Evolutionary conservation across 352 stramenopile genomes (phyloP), one percentile per base, ranked within the genome.

Genomic region (Phytophthora pisi): DNA sequence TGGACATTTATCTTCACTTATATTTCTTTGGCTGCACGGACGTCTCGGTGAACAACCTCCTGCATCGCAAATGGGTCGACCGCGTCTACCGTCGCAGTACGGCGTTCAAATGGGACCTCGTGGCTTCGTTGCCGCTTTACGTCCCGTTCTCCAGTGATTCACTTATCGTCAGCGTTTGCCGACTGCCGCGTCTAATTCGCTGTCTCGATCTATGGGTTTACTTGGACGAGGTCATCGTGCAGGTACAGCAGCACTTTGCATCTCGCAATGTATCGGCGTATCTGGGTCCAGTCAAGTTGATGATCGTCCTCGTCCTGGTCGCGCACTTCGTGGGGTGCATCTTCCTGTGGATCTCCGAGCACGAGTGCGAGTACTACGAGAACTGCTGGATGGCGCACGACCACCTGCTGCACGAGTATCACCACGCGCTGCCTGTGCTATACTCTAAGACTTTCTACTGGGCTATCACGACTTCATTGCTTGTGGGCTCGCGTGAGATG

Each of bases 301-400:
- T 87, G 13, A 79, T 91, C 49, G 78, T 87, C 15, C 58, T 91
- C 38, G 40, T 87, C 16, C 64, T 91, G 1, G 67, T 71, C 7
- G 74, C 75, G 7, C 82, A 91, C 51, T 89, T 79, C 42, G 68
- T 77, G 5, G 82, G 68, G 10, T 88, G 78, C 40, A 78, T 87
- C 6, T 91, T 88, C 68, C 85, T 88, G 62, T 77, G 68, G 61
- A 84, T 85, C 31, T 91, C 81, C 2, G 77, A 90, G 28, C 59
- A 73, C 10, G 77, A 89, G 46, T 88, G 76, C 31, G 26, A 54
- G 3, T 24, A 70, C 5, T 59, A 74, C 38, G 57, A 47, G 1
- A 69, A 75, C 15, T 90, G 77, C 46, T 92, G 84, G 84, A 70
- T 90, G 34, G 50, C 66, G 13, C 70, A 81, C 24, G 77, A 92